Conservation (phyloP, 169 alveolate species). For the Cryptosporidium viatorum region DNA sequence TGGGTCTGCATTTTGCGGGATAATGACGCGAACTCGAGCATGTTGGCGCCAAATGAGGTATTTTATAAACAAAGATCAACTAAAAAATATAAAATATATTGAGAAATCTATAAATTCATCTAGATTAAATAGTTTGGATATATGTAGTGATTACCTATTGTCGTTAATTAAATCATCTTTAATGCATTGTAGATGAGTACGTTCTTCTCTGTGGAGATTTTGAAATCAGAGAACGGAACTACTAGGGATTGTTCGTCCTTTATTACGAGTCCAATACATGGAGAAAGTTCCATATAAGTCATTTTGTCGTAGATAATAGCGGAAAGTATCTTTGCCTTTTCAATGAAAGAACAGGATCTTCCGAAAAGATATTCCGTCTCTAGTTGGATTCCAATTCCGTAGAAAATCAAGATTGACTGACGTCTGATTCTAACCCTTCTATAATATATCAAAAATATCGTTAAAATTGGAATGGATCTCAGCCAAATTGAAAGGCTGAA, state of each 20-base stretch:
- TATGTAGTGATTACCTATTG: background rate
- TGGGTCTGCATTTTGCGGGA: slow-evolving; percentile 51
- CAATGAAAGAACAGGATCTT: slow-evolving; percentile 15
- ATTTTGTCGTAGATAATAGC: slow-evolving; percentile 55
- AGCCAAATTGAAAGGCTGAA: background rate
- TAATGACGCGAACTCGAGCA: slow-evolving; percentile 39
- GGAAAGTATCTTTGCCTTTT: slow-evolving; percentile 39
- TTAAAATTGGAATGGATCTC: background rate
- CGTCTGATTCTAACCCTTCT: slow-evolving; percentile 20
- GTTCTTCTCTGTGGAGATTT: slow-evolving; percentile 48
- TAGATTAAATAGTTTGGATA: background rate
- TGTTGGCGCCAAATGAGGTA: slow-evolving; percentile 1
- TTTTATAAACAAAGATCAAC: background rate
- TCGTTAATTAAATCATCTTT: slow-evolving; percentile 1
- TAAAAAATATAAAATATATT: background rate
- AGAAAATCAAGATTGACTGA: slow-evolving; percentile 42
- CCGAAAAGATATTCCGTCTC: slow-evolving; percentile 45
- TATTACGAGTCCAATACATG: slow-evolving; percentile 29
- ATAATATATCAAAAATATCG: background rate
- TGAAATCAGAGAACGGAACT: slow-evolving; percentile 48
- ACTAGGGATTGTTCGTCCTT: slow-evolving; percentile 51
- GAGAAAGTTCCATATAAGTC: slow-evolving; percentile 57
- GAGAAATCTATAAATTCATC: background rate
- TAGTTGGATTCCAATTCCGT: slow-evolving; percentile 53
- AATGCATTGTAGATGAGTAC: slow-evolving; percentile 37